Evolutionary conservation across 495 filamentous ascomycete species (phyloP).

Genomic region (Parathielavia hyrcaniae): DNA sequence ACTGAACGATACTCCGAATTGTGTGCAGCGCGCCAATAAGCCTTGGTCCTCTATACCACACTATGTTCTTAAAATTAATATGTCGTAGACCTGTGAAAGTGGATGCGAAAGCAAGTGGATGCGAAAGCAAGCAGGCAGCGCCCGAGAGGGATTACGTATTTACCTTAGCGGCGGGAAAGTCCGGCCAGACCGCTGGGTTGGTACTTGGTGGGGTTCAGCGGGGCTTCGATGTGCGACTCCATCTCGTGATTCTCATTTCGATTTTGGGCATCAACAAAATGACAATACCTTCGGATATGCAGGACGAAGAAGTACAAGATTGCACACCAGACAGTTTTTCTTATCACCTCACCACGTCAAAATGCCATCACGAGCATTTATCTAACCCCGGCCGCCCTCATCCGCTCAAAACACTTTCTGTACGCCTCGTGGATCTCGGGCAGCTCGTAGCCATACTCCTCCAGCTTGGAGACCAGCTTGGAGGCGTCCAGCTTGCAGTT

Average conservation of each 20-base stretch:
- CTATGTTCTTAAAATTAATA: not conserved
- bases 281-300: too few species aligned
- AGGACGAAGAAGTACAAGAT: too few species aligned
- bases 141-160: slow-evolving; percentile 20
- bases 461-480: slow-evolving; percentile 54
- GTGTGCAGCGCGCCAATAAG: not conserved
- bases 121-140: slow-evolving; percentile 9
- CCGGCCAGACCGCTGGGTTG: too few species aligned
- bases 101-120: slow-evolving; percentile 9
- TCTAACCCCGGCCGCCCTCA: slow-evolving; percentile 51
- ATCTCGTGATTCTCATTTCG: too few species aligned
- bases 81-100: slow-evolving; percentile 3
- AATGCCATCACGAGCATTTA: slow-evolving; percentile 20
- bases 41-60: too few species aligned
- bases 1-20: not conserved
- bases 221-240: not conserved
- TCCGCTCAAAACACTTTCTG: slow-evolving; percentile 55
- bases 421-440: slow-evolving; percentile 60
- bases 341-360: too few species aligned
- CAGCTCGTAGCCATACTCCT: slow-evolving; percentile 52
- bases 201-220: too few species aligned
- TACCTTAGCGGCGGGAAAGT: slow-evolving; percentile 13
- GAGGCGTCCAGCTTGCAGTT: slow-evolving; percentile 59
- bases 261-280: too few species aligned
- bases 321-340: too few species aligned